Conservation (phyloP, 192 early-diverging fungal species). For the Coemansia sp. region DNA sequence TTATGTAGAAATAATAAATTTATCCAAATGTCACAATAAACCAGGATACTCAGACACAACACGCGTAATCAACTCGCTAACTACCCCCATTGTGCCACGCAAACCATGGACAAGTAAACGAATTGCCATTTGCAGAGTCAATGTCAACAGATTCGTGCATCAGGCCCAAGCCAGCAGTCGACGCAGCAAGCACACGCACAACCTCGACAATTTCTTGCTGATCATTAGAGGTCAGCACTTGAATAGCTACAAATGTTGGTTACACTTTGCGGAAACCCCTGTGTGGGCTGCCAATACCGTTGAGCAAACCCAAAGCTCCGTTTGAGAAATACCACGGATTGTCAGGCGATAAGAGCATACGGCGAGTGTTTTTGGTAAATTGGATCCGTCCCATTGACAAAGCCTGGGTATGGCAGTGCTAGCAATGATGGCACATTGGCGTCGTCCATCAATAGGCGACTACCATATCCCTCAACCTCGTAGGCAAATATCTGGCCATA, state of each 20-base stretch:
- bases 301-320: constrained; percentile 19
- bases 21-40: background rate
- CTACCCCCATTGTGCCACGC: constrained; percentile 64
- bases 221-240: constrained; percentile 44
- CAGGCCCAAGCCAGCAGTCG: constrained; percentile 55
- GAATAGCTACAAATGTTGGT: constrained; percentile 63
- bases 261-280: constrained; percentile 56
- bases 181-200: constrained; percentile 42
- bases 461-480: constrained; percentile 68
- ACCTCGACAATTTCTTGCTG: constrained; percentile 43
- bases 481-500: constrained; percentile 61
- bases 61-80: constrained; percentile 39
- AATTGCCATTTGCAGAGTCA: constrained; percentile 32
- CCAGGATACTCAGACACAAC: background rate
- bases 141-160: constrained; percentile 63
- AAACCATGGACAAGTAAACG: constrained; percentile 58
- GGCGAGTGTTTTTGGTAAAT: constrained; percentile 60
- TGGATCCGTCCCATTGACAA: constrained; percentile 44
- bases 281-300: constrained; percentile 64
- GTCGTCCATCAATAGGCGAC: constrained; percentile 65
- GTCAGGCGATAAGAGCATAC: constrained; percentile 49
- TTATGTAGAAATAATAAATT: too few species aligned
- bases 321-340: constrained; percentile 65
- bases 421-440: constrained; percentile 65
- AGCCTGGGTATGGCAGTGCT: constrained; percentile 62